Evolutionary conservation across 371 early-diverging fungal genomes (phyloP).

Genomic region (Dinochytrium kinnereticum): DNA sequence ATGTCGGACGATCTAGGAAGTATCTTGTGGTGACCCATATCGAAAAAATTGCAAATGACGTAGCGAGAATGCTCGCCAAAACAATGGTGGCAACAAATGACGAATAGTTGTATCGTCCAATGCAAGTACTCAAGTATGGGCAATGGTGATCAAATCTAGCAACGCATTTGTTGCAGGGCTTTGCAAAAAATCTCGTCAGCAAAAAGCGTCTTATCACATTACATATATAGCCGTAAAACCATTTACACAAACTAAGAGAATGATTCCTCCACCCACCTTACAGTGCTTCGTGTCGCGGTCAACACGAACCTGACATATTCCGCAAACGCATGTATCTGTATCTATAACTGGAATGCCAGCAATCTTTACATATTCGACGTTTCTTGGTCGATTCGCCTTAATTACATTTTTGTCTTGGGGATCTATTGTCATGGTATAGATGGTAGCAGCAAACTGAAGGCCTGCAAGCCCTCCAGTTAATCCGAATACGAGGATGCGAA

Average conservation of each 20-base stretch:
- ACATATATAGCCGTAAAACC: background rate
- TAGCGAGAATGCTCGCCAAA: conserved; percentile 13
- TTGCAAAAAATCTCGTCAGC: background rate
- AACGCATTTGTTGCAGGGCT: conserved; percentile 86
- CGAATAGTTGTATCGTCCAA: conserved; percentile 74
- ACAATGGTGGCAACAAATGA: conserved; percentile 26
- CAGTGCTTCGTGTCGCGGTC: conserved; percentile 51
- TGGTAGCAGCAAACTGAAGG: conserved; percentile 28
- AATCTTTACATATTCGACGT: conserved; percentile 66
- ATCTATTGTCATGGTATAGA: conserved; percentile 42
- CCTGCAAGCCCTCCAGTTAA: conserved; percentile 26
- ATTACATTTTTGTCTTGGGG: conserved; percentile 58
- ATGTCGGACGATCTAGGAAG: conserved; percentile 13
- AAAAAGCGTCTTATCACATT: background rate
- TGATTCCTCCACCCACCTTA: conserved; percentile 37
- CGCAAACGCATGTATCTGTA: conserved; percentile 61
- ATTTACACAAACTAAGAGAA: background rate
- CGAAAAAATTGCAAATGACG: background rate
- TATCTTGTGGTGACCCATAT: conserved; percentile 12
- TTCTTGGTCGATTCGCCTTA: conserved; percentile 53
- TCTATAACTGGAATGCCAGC: conserved; percentile 77
- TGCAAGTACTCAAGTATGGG: conserved; percentile 76
- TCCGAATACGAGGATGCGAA: conserved; percentile 24
- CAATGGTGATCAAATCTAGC: conserved; percentile 85
- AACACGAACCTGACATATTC: conserved; percentile 74